Evolutionary conservation across 129 eudicot species (phyloP).

Genomic region (Helianthus annuus): HanXRQr2.0-SUNRISE NC_035436.2:12339639-12340138

Average conservation of each 20-base stretch:
- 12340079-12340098: neutral
- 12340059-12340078: neutral
- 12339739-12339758: too few relatives aligned
- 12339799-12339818: neutral
- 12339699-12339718: too few relatives aligned
- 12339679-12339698: too few relatives aligned
- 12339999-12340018: neutral
- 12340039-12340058: neutral
- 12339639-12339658: too few relatives aligned
- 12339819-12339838: neutral
- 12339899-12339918: neutral
- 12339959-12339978: conserved; percentile 1
- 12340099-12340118: too few relatives aligned
- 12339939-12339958: neutral
- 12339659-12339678: too few relatives aligned
- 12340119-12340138: neutral
- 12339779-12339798: neutral
- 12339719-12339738: too few relatives aligned
- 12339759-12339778: too few relatives aligned
- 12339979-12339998: neutral
- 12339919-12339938: neutral
- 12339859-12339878: neutral
- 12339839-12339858: neutral
- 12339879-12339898: neutral
- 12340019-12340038: neutral